Base-by-base conservation (phyloP, 768 basidiomycete genomes). In the Russula abietina region DNA sequence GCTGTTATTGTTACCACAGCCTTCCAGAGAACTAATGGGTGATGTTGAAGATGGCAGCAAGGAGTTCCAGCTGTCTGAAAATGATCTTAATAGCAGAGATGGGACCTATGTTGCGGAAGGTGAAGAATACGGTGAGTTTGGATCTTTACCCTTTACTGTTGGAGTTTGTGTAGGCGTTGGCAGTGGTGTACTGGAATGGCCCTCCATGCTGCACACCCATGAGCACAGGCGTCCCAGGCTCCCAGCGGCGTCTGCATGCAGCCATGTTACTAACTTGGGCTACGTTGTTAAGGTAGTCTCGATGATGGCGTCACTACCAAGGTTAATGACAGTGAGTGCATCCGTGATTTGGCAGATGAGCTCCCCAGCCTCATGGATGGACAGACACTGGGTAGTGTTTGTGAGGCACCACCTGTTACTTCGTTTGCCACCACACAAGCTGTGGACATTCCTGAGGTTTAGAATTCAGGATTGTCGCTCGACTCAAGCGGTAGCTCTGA, bases 211-310 rank as follows among this genome's bases (percentile, higher is more conserved):
- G 64, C 49, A 41, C 58, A 50, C 64, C 64, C 41, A 64, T 55
- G 48, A 58, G 65, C 64, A 60, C 59, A 60, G 64, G 51, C 57
- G 59, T 62, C 58, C 64, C n/a, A n/a, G n/a, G n/a, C n/a, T n/a
- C n/a, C n/a, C 52, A 30, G 51, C 57, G 55, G 57, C 65, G 65
- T 61, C 67, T 63, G 61, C 54, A 59, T 56, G 65, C 75, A 78
- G 81, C 79, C 83, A 77, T 80, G 77, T 78, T 72, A 75, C 88
- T 89, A 74, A 90, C 82, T 72, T 74, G 69, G 77, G 76, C 80
- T 73, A 81, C 83, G 81, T 49, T 68, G 67, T 69, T 71, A 71
- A 80, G 79, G 80, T 71, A 69, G 79, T 75, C 74, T 78, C 75
- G 75, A 77, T 71, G 73, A 73, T 68, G 70, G 70, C 64, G 75